phyloP scores from a whole-genome alignment of 805 yeast genomes.

The Cyberlindnera xishuangbannaensis region DNA sequence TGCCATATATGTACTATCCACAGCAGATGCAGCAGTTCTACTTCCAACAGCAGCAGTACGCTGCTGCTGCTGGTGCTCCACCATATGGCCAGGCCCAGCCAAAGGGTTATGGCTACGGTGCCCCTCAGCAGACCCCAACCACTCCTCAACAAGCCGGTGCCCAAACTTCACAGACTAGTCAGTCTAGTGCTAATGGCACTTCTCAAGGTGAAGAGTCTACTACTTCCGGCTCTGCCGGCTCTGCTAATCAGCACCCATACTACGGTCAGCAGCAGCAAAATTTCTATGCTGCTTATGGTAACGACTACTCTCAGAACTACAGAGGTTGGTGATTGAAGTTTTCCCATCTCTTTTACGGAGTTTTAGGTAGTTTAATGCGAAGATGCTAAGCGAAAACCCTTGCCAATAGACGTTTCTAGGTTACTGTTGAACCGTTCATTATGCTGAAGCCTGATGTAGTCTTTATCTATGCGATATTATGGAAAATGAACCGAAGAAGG shows the following conservation, averaged over 20 bases:
- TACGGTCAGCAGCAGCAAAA: conserved; percentile 23
- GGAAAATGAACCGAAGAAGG: no score
- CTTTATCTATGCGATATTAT: no score
- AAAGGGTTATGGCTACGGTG: conserved; percentile 18
- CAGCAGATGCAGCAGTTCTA: conserved; percentile 14
- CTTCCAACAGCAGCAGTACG: conserved; percentile 12
- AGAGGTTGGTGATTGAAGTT: conserved; percentile 14
- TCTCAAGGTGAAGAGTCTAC: background rate
- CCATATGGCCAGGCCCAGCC: conserved; percentile 20
- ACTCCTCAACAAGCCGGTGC: conserved; percentile 5
- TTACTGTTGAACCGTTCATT: no score
- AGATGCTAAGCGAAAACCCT: conserved; percentile 4
- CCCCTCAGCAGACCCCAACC: conserved; percentile 11
- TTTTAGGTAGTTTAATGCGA: conserved; percentile 2
- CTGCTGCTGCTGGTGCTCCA: conserved; percentile 7
- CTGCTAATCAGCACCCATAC: conserved; percentile 23
- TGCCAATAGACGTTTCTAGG: no score
- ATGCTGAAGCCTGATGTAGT: no score
- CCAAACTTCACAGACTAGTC: conserved; percentile 8
- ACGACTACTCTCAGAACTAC: conserved; percentile 14
- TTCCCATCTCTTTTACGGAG: no score
- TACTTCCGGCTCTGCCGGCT: conserved; percentile 3
- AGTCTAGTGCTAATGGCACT: conserved; percentile 3
- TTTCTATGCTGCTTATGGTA: conserved; percentile 17
- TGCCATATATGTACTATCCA: conserved; percentile 25